phyloP scores from a whole-genome alignment of 2,329 filamentous ascomycete genomes.

The Capronia coronata region DNA sequence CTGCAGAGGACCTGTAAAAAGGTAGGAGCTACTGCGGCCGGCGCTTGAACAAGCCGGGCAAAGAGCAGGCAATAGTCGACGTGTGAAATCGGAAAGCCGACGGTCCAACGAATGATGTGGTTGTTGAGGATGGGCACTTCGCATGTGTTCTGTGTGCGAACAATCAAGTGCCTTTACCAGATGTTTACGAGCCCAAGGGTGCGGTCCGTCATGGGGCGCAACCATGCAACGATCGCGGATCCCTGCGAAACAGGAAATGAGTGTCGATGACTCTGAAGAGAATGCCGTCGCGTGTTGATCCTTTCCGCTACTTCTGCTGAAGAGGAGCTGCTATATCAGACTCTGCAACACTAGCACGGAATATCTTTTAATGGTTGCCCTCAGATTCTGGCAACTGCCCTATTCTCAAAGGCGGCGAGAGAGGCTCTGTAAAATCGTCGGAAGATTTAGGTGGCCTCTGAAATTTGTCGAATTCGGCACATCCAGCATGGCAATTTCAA shows the following conservation, averaged over 20 bases:
- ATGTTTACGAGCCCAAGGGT: not conserved
- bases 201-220: not conserved
- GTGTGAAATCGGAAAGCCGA: not conserved
- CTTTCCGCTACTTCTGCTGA: too few relatives aligned
- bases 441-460: not conserved
- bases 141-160: not conserved
- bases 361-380: too few relatives aligned
- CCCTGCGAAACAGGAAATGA: not conserved
- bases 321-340: too few relatives aligned
- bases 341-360: too few relatives aligned
- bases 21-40: not conserved
- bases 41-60: not conserved
- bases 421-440: not conserved
- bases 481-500: not conserved
- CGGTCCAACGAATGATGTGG: not conserved
- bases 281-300: too few relatives aligned
- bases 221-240: not conserved
- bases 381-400: too few relatives aligned
- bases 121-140: not conserved
- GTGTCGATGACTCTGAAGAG: too few relatives aligned
- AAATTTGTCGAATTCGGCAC: not conserved
- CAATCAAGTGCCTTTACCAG: not conserved
- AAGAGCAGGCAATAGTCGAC: not conserved
- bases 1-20: not conserved
- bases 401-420: not conserved